Evolutionary conservation across 148 eudicot genomes (phyloP), one percentile per base, ranked within the genome.

Genomic region (Simmondsia chinensis): DNA sequence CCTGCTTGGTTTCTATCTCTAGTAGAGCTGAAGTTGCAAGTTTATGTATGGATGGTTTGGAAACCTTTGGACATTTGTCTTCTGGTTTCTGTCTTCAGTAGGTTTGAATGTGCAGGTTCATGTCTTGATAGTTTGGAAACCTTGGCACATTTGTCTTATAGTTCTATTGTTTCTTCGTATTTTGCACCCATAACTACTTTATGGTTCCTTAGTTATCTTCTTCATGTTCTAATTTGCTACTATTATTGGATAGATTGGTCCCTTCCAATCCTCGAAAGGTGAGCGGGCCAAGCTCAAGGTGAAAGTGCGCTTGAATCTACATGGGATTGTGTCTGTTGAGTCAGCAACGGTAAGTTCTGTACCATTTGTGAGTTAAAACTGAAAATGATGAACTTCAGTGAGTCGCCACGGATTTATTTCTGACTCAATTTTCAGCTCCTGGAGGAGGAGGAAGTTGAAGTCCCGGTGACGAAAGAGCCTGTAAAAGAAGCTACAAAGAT

Each of bases 311-410:
- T 42, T 89, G 56, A 81, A 71, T 60, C 56, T 79, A 33, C 95
- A 89, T 54, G 95, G 97, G 2, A 76, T 79, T 60, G 85, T 82
- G 19, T 64, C 88, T 6, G 56, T 89, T 19, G 97, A 85, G 20
- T 72, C 94, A 33, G 97, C 95, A 42, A 79, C 73, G 10, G 97
- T 89, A 74, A 79, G 89, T 63, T n/a, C n/a, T n/a, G n/a, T n/a
- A n/a, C n/a, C n/a, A n/a, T n/a, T n/a, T n/a, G n/a, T n/a, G n/a
- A n/a, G 28, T n/a, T n/a, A n/a, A n/a, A n/a, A n/a, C n/a, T n/a
- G n/a, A n/a, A n/a, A n/a, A n/a, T n/a, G n/a, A n/a, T n/a, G n/a
- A n/a, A n/a, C n/a, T n/a, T n/a, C n/a, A n/a, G n/a, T n/a, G n/a
- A n/a, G n/a, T n/a, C n/a, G n/a, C n/a, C n/a, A n/a, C n/a, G n/a